These are phyloP conservation scores for Backusella morwellensis DNA, from an alignment of 192 early-diverging fungal species.

Conservation along the genomic window DNA sequence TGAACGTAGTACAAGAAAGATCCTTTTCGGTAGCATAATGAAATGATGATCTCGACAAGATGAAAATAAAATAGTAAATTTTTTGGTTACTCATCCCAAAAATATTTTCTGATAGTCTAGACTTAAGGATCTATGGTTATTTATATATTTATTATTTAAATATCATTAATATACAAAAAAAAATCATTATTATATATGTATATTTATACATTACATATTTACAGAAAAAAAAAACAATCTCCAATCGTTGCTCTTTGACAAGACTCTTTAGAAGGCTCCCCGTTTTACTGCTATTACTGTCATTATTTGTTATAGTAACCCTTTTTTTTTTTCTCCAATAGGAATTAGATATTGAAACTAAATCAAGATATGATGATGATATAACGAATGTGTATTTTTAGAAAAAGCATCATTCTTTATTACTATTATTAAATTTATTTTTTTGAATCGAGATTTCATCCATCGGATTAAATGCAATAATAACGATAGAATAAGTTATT, in stretches of 20 bases:
- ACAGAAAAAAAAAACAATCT: too few species aligned
- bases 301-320: not conserved
- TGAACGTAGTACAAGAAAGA: not conserved
- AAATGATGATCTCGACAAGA: not conserved
- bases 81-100: not conserved
- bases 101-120: not conserved
- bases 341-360: not conserved
- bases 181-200: not conserved
- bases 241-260: not conserved
- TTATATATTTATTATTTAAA: not conserved
- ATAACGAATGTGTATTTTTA: not conserved
- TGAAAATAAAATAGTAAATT: not conserved
- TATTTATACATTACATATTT: not conserved
- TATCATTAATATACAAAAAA: not conserved
- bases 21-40: not conserved
- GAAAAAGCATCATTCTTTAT: not conserved
- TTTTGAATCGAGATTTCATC: not conserved
- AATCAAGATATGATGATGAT: not conserved
- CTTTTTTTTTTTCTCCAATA: not conserved
- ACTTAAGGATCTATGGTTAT: not conserved
- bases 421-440: not conserved
- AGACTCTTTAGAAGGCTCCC: not conserved
- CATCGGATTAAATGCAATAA: not conserved
- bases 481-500: not conserved
- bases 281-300: too few species aligned